Conservation (phyloP, 257 asterid species). For the Scutellaria barbata region DNA sequence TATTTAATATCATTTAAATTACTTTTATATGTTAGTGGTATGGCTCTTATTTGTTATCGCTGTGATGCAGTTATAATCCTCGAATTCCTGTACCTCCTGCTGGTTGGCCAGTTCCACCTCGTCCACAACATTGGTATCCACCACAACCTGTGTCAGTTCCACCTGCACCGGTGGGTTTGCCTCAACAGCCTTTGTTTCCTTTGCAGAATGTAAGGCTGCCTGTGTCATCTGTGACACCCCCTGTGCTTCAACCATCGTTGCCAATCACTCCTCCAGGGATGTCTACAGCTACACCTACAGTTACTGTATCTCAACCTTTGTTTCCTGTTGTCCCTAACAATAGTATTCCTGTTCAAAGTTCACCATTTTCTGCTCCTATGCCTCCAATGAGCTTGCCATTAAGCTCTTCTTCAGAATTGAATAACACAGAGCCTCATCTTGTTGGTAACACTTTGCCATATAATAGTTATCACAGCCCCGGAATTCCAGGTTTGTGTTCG, state of each 20-base stretch:
- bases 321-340: conserved; percentile 67
- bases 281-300: conserved; percentile 50
- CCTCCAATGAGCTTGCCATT: conserved; percentile 49
- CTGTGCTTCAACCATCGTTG: conserved; percentile 43
- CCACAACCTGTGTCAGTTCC: conserved; percentile 57
- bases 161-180: conserved; percentile 59
- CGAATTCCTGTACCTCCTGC: conserved; percentile 50
- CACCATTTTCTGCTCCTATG: conserved; percentile 56
- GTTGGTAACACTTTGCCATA: conserved; percentile 24
- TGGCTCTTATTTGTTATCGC: conserved; percentile 18
- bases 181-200: conserved; percentile 69
- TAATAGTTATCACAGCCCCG: conserved; percentile 32
- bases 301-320: conserved; percentile 66
- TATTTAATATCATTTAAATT: not conserved
- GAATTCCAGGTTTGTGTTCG: conserved; percentile 54
- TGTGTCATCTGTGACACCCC: conserved; percentile 50
- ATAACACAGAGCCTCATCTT: conserved; percentile 21
- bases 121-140: conserved; percentile 70
- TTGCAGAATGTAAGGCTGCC: conserved; percentile 64
- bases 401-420: conserved; percentile 31
- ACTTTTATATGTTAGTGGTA: not conserved
- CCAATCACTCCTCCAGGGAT: conserved; percentile 67
- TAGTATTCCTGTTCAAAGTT: conserved; percentile 51
- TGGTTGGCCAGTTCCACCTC: conserved; percentile 62
- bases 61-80: conserved; percentile 56